phyloP scores from a whole-genome alignment of 176 grass and related monocot species.

The Puya raimondii region DNA sequence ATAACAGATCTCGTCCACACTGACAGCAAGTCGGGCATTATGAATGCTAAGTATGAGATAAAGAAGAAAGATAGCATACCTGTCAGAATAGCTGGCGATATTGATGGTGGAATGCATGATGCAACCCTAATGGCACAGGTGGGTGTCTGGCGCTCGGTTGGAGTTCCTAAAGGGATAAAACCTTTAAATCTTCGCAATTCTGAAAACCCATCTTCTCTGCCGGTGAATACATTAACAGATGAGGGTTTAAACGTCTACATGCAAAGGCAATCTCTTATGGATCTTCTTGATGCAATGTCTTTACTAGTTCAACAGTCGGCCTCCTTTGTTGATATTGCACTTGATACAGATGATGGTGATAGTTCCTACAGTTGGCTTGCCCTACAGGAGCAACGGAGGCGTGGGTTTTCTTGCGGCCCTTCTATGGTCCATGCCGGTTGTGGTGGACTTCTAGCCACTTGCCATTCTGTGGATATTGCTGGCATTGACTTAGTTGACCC shows the following conservation, averaged over 20 bases:
- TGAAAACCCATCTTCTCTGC: conserved; percentile 29
- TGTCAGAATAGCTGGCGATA: conserved; percentile 65
- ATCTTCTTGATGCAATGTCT: conserved; percentile 82
- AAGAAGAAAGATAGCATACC: conserved; percentile 80
- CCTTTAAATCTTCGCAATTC: conserved; percentile 21
- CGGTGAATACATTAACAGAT: conserved; percentile 37
- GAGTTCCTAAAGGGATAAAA: conserved; percentile 57
- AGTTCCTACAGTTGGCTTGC: conserved; percentile 85
- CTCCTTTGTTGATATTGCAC: conserved; percentile 82
- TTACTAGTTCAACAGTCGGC: conserved; percentile 88
- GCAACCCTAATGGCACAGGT: conserved; percentile 48
- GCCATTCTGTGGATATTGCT: conserved; percentile 88
- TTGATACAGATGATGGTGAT: conserved; percentile 78
- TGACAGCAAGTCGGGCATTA: conserved; percentile 38
- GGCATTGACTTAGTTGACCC: conserved; percentile 92
- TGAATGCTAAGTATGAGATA: conserved; percentile 40
- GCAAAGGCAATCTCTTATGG: conserved; percentile 63
- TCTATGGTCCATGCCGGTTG: conserved; percentile 94
- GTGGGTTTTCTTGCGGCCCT: conserved; percentile 82
- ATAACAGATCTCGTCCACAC: conserved; percentile 31
- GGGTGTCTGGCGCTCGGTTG: conserved; percentile 74
- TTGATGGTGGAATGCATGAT: conserved; percentile 71
- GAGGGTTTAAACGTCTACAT: conserved; percentile 30
- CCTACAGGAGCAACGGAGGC: conserved; percentile 71
- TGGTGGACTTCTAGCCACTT: conserved; percentile 73